Evolutionary conservation across 805 yeast species (phyloP), one percentile per base, ranked within the genome.

Genomic region (Wickerhamomyces strasburgensis): DNA sequence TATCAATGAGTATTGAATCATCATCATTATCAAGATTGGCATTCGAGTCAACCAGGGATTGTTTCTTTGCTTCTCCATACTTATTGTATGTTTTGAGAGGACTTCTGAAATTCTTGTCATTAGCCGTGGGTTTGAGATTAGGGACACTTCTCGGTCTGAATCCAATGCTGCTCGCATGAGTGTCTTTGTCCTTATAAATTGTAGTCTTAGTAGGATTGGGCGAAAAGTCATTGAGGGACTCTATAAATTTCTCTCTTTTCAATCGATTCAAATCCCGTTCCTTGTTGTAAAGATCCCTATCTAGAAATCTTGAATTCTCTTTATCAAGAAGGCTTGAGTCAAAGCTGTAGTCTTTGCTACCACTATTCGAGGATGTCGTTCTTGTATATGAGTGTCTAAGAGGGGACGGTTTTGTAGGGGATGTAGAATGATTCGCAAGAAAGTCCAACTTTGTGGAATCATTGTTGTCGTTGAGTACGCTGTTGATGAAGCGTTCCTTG

Each of bases 161-260:
- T 5, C 42, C 42, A 25, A 23, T 27, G 10, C 16, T 29, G 14
- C 7, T 16, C 19, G 14, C 23, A 21, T 7, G 16, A 15, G 29
- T 25, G 13, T 33, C 26, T 27, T 26, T 33, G 16, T 17, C 29
- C 14, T 15, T 32, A 25, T 10, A 16, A 14, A 14, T 19, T 24
- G 11, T 17, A 19, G 29, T 10, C 19, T 19, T 18, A 11, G 29
- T 14, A 2, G 31, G 15, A 6, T 27, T 24, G 1, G 39, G 42
- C 3, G 38, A 25, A 2, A 35, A 24, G n/a, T n/a, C n/a, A 24
- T 33, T 17, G 9, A 42, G 18, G 9, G 13, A 25, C 3, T 33
- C 14, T 9, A 49, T 26, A 23, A 48, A 42, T 16, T 33, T 31
- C 15, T 50, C 49, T n/a, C 54, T 41, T 21, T 50, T 49, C 29